Evolutionary conservation across 257 asterid species (phyloP).

Genomic region (Marsdenia floribunda): DNA sequence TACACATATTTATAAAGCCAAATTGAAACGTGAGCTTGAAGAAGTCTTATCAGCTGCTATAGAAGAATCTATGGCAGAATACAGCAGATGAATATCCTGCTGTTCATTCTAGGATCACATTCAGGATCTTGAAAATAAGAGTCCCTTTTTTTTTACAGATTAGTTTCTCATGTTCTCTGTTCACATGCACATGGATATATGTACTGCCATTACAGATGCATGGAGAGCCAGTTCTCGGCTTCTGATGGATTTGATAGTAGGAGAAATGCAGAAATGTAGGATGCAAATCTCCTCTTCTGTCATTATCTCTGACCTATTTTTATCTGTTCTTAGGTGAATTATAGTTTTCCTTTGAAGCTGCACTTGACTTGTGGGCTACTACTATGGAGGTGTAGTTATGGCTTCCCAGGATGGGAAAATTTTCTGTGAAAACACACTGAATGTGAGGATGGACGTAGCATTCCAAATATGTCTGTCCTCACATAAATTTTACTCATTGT

Average conservation of each 20-base stretch:
- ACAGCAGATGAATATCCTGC: not conserved
- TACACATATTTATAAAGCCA: not conserved
- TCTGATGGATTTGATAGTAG: not conserved
- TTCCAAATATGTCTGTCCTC: conserved; percentile 10
- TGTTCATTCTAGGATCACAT: not conserved
- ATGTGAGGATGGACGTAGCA: conserved; percentile 37
- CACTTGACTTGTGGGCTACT: not conserved
- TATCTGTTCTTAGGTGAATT: not conserved
- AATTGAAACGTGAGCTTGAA: not conserved
- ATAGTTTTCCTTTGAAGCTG: not conserved
- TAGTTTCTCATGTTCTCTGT: not conserved
- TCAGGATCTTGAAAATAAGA: not conserved
- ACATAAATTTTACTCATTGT: not conserved
- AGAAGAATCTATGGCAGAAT: not conserved
- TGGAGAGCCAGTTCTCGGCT: not conserved
- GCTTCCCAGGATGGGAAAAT: conserved; percentile 53
- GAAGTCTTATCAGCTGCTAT: not conserved
- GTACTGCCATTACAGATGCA: not conserved
- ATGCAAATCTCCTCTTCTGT: not conserved
- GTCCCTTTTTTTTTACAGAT: not conserved
- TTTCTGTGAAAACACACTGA: conserved; percentile 42
- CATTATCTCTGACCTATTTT: not conserved
- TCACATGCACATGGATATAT: not conserved
- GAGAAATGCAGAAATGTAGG: too few species aligned
- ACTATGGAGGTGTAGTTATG: conserved; percentile 48